Conservation (phyloP, 441 rosid genomes). For the Erodium chrysanthum region DNA sequence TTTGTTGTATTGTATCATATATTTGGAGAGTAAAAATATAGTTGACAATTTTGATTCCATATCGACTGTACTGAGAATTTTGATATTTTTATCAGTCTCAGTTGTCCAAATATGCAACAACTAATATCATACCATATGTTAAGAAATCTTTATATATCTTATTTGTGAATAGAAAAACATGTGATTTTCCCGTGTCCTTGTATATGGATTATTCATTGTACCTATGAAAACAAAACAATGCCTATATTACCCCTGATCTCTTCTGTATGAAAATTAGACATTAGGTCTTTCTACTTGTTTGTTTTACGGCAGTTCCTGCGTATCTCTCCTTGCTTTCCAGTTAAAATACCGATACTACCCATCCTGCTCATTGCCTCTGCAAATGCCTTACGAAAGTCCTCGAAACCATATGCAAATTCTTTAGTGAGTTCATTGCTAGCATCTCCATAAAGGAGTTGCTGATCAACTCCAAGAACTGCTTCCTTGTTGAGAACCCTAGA, state of each 20-base stretch:
- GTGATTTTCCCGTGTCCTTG: conserved; percentile 11
- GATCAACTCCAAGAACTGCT: conserved; percentile 58
- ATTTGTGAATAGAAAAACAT: conserved; percentile 25
- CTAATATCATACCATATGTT: conserved; percentile 11
- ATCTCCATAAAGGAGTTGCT: conserved; percentile 40
- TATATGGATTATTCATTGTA: conserved; percentile 14
- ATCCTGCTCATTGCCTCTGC: conserved; percentile 55
- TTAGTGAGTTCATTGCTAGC: conserved; percentile 37
- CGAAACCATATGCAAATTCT: conserved; percentile 45
- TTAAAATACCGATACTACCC: conserved; percentile 57
- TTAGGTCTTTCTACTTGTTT: conserved; percentile 22
- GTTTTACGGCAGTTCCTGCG: conserved; percentile 39
- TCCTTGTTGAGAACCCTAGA: conserved; percentile 30
- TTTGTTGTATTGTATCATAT: conserved; percentile 11
- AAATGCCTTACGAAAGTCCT: conserved; percentile 47
- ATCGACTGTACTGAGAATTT: conserved; percentile 28
- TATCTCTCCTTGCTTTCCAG: conserved; percentile 55
- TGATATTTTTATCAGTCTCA: conserved; percentile 6
- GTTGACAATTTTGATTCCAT: conserved; percentile 26
- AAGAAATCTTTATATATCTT: conserved; percentile 20
- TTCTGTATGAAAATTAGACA: conserved; percentile 17
- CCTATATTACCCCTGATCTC: conserved; percentile 1
- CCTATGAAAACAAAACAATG: conserved; percentile 16
- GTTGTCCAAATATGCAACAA: conserved; percentile 16
- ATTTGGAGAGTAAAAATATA: conserved; percentile 19